These are phyloP conservation scores for Thamnidium elegans DNA, from an alignment of 192 early-diverging fungal genomes.

Conservation along the genomic window DNA sequence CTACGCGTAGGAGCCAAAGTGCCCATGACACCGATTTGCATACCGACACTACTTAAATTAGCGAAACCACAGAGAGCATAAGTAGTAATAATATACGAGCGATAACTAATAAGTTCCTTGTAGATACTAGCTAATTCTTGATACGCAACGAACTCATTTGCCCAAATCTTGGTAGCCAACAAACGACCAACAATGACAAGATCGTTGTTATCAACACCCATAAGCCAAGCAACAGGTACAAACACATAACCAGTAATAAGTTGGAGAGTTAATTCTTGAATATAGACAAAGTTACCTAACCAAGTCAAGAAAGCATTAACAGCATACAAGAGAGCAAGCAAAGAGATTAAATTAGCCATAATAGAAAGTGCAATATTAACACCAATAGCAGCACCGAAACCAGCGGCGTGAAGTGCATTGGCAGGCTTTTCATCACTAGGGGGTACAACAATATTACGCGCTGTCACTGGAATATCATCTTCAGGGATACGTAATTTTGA, in stretches of 20 bases:
- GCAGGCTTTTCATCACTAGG: slow-evolving; percentile 56
- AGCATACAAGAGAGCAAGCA: slow-evolving; percentile 69
- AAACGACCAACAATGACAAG: slow-evolving; percentile 59
- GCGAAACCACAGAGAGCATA: slow-evolving; percentile 89
- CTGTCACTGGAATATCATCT: slow-evolving; percentile 75
- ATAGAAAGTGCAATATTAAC: slow-evolving; percentile 76
- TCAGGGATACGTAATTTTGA: slow-evolving; percentile 88
- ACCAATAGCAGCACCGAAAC: slow-evolving; percentile 80
- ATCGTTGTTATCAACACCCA: slow-evolving; percentile 42
- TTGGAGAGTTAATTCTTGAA: slow-evolving; percentile 59
- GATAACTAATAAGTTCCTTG: slow-evolving; percentile 40
- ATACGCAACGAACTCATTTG: slow-evolving; percentile 92
- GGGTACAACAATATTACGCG: slow-evolving; percentile 61
- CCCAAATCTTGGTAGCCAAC: slow-evolving; percentile 70
- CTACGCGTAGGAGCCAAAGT: slow-evolving; percentile 70
- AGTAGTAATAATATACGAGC: slow-evolving; percentile 53
- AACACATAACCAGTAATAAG: slow-evolving; percentile 76
- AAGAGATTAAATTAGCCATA: slow-evolving; percentile 67
- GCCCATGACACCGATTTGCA: slow-evolving; percentile 74
- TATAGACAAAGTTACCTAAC: slow-evolving; percentile 63
- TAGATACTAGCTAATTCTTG: slow-evolving; percentile 30
- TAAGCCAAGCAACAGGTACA: slow-evolving; percentile 69
- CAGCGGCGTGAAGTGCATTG: slow-evolving; percentile 78
- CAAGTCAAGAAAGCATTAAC: slow-evolving; percentile 71
- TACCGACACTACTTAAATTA: slow-evolving; percentile 81